Evolutionary conservation across 2,329 filamentous ascomycete species (phyloP), one percentile per base, ranked within the genome.

Genomic region (Pseudocercospora fuligena): DNA sequence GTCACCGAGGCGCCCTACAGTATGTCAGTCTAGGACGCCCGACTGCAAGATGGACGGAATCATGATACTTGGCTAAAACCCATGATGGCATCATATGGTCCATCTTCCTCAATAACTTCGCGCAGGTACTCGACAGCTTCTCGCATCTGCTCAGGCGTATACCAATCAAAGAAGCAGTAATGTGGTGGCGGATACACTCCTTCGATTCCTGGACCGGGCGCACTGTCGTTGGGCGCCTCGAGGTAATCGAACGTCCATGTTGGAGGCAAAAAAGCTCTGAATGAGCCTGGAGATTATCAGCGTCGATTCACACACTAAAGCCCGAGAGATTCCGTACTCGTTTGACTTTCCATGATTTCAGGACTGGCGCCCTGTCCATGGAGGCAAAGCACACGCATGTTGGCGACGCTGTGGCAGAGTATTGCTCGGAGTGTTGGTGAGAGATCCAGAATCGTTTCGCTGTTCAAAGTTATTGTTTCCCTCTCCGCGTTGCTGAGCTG

Each of bases 341-440:
- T 51, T 5, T 51, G 47, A 14, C 47, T 51, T 51, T 51, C 47
- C 47, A 51, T 51, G 25, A 54, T 43, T 40, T 29, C n/a, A 16
- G 51, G 51, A 33, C 51, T 58, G 33, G 51, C 61, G 8, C 61
- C 61, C 21, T 58, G 51, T 29, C 61, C 61, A 19, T 64, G 61
- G 19, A 64, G 61, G 54, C 61, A 64, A n/a, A 64, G 61, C n/a
- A 64, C 51, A 36, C 53, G 61, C 61, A 64, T 64, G 9, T 29
- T 59, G 33, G 23, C 51, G n/a, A 43, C 23, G 23, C 47, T 51
- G 19, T 25, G 47, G 23, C 47, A 51, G 21, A 51, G 47, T 51
- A 51, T 27, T 51, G 47, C 21, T 51, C 12, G 19, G 21, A 51
- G 47, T 9, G 1, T 51, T 25, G 47, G 47, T 25, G 47, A 25